Conservation (phyloP, 78 protist genomes). For the Creolimax fragrantissima region DNA sequence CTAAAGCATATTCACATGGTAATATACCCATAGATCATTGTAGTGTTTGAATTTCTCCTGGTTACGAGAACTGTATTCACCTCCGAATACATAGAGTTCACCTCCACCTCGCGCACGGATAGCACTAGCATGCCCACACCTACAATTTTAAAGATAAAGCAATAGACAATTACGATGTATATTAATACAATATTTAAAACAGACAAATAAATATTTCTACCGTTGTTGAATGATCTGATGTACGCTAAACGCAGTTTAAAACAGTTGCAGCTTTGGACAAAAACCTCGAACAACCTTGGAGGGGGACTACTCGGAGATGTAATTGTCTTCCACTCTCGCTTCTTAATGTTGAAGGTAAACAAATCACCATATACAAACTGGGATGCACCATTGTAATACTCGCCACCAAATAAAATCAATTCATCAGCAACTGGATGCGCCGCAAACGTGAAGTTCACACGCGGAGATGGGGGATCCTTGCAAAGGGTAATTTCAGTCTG, state of each 20-base stretch:
- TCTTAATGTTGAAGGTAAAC: conserved; percentile 19
- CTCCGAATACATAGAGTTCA: conserved; percentile 28
- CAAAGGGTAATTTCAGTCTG: not conserved
- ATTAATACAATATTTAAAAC: too few relatives aligned
- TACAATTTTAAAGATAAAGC: too few relatives aligned
- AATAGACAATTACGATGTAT: too few relatives aligned
- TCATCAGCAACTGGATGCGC: conserved; percentile 9
- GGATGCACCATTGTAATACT: conserved; percentile 13
- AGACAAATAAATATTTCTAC: too few relatives aligned
- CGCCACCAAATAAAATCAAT: conserved; percentile 47
- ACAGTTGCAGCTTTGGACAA: too few relatives aligned
- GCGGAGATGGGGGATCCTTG: not conserved
- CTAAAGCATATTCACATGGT: too few relatives aligned
- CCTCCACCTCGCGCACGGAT: conserved; percentile 14
- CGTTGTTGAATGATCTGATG: too few relatives aligned
- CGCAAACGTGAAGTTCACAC: not conserved
- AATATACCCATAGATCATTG: conserved; percentile 20
- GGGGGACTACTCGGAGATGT: conserved; percentile 10
- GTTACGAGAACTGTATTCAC: conserved; percentile 6
- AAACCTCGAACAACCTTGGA: too few relatives aligned
- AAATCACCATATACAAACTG: conserved; percentile 27
- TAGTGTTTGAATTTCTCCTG: conserved; percentile 12
- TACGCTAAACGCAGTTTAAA: too few relatives aligned
- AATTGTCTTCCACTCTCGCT: conserved; percentile 2
- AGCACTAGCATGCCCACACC: conserved; percentile 1